phyloP scores from a whole-genome alignment of 805 yeast genomes.

The Clavispora carvajalis region DNA sequence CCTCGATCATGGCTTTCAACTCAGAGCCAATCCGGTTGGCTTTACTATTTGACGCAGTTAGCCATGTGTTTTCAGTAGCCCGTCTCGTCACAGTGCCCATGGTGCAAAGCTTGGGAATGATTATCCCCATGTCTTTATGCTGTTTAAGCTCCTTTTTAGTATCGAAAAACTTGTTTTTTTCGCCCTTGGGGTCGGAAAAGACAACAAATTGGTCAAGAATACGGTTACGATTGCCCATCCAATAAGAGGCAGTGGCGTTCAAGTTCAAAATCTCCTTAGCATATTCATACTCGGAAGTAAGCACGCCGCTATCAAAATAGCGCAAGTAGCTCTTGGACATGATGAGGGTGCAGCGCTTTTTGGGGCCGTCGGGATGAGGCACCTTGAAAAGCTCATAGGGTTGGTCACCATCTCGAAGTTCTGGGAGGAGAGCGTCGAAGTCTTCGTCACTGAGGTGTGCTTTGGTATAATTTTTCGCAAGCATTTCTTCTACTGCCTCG shows the following conservation, averaged over 20 bases:
- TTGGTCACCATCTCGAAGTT: slow-evolving; percentile 18
- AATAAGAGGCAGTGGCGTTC: slow-evolving; percentile 79
- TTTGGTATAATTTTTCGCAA: slow-evolving; percentile 33
- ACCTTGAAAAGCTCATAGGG: slow-evolving; percentile 52
- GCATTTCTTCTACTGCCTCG: slow-evolving; percentile 21
- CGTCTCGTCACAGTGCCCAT: slow-evolving; percentile 98
- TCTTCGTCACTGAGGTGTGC: slow-evolving; percentile 28
- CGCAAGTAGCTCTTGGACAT: slow-evolving; percentile 71
- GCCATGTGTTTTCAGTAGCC: slow-evolving; percentile 96
- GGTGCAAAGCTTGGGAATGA: slow-evolving; percentile 75
- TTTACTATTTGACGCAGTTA: slow-evolving; percentile 95
- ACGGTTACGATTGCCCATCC: slow-evolving; percentile 88
- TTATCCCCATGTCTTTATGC: slow-evolving; percentile 52
- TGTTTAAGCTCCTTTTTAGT: slow-evolving; percentile 19
- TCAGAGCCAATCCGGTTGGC: slow-evolving; percentile 85
- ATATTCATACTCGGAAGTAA: slow-evolving; percentile 64
- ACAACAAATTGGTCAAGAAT: slow-evolving; percentile 84
- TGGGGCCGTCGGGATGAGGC: slow-evolving; percentile 85
- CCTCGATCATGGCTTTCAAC: slow-evolving; percentile 75
- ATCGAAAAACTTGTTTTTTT: slow-evolving; percentile 21
- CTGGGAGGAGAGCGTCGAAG: slow-evolving; percentile 17
- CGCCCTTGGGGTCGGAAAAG: slow-evolving; percentile 26
- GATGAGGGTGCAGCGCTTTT: slow-evolving; percentile 65
- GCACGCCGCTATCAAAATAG: slow-evolving; percentile 65
- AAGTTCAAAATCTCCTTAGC: slow-evolving; percentile 77